Percentiles rank a stretch among this genome's conserved stretches.
phyloP scores from a whole-genome alignment of 129 eudicot genomes.

The Flaveria ramosissima region DNA sequence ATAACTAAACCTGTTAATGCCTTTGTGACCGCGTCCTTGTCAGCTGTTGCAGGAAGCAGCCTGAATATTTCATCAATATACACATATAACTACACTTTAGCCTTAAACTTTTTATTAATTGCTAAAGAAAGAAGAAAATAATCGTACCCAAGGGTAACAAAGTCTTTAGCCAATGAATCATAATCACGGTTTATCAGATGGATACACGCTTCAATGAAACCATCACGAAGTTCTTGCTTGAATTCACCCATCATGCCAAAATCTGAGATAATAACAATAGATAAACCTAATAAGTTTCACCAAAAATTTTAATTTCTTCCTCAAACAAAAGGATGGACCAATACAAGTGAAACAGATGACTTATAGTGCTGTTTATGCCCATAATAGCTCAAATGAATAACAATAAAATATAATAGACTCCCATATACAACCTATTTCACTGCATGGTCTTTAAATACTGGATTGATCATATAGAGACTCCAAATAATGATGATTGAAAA shows the following conservation, averaged over 20 bases:
- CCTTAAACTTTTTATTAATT: background rate
- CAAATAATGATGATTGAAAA: background rate
- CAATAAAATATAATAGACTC: background rate
- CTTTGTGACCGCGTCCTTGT: slow-evolving; percentile 85
- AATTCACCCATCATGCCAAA: slow-evolving; percentile 99
- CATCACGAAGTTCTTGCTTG: slow-evolving; percentile 93
- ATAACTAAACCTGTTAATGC: slow-evolving; percentile 85
- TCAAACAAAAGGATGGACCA: background rate
- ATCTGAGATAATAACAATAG: slow-evolving; percentile 43
- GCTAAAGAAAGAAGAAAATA: slow-evolving; percentile 28
- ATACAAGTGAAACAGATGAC: background rate
- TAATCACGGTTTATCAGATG: slow-evolving; percentile 94
- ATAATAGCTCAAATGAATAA: background rate
- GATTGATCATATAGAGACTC: background rate
- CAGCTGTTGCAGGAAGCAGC: slow-evolving; percentile 89
- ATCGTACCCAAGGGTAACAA: slow-evolving; percentile 91
- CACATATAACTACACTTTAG: slow-evolving; percentile 11
- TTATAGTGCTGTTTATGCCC: background rate
- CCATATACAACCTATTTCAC: background rate
- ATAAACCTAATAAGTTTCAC: slow-evolving; percentile 1
- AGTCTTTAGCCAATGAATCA: slow-evolving; percentile 88
- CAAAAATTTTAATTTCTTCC: background rate
- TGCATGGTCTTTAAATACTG: background rate
- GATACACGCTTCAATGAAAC: slow-evolving; percentile 96
- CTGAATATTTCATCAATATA: slow-evolving; percentile 43